Base-by-base conservation (phyloP, 441 rosid genomes). In the Populus hybrid region DNA sequence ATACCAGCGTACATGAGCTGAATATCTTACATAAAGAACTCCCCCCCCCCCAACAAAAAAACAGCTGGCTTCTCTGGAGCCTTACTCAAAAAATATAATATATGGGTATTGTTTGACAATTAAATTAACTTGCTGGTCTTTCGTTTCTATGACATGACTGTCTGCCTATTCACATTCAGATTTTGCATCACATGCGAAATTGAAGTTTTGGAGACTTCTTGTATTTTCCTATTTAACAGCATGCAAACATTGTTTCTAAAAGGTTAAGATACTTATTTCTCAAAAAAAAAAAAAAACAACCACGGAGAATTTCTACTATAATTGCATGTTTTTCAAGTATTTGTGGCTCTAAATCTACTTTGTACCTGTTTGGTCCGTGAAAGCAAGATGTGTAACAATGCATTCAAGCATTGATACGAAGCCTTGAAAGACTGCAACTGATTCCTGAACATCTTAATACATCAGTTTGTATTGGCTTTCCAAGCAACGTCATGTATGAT, bases 141-240 rank as follows among this genome's bases (percentile, higher is more conserved):
- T 31, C 31, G 33, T 67, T 80, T 14, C 67, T 65, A 24, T 28
- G 67, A n/a, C 50, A 12, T 63, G 36, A 18, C 38, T 69, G n/a
- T 45, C n/a, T 0, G 5, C 18, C 2, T 35, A 16, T 74, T 10
- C 18, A 12, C 35, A 10, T 74, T 31, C 9, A 64, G 45, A 21
- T 29, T 77, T 68, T 45, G 18, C 14, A 42, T 68, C 59, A 31
- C 42, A 8, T 9, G 42, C 1, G 36, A 61, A 31, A 20, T 36
- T 73, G 67, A 35, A 66, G 26, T 50, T 28, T 72, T 42, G 69
- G 61, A 59, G 28, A 50, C 36, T 35, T 69, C n/a, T n/a, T n/a
- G 36, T 28, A 63, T 18, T 69, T 68, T 70, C 61, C 3, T 40
- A 33, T 7, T n/a, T 63, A 8, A 9, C n/a, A 63, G 42, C 18